Evolutionary conservation across 1,139 yeast species (phyloP).

Genomic region (Kodamaea sp.): DNA sequence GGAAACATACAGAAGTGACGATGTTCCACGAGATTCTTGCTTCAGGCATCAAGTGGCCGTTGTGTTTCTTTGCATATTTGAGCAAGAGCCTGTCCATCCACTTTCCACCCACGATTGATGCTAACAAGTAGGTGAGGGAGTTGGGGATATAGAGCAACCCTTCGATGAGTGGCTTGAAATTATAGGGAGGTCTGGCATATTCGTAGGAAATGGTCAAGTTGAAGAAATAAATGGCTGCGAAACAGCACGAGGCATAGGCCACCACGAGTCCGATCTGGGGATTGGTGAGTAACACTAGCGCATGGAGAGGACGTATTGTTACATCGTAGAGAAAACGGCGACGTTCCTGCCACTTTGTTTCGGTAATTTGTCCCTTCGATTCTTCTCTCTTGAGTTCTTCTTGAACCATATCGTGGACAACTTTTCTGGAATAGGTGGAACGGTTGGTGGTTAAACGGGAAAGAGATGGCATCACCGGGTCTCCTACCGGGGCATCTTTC

Average conservation of each 20-base stretch:
- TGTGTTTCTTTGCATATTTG: constrained; percentile 53
- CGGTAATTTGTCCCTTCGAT: background rate
- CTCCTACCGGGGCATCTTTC: constrained; percentile 35
- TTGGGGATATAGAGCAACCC: constrained; percentile 85
- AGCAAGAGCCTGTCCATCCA: constrained; percentile 70
- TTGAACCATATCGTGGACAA: constrained; percentile 25
- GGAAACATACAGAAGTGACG: constrained; percentile 58
- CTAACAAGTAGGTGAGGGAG: constrained; percentile 72
- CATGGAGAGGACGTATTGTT: constrained; percentile 48
- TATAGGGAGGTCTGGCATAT: constrained; percentile 67
- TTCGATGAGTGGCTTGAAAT: constrained; percentile 61
- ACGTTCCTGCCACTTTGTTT: constrained; percentile 11
- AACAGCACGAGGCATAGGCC: constrained; percentile 64
- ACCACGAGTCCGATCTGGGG: constrained; percentile 76
- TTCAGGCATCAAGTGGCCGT: constrained; percentile 73
- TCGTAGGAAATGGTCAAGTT: constrained; percentile 71
- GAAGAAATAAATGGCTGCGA: constrained; percentile 68
- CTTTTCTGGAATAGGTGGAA: constrained; percentile 33
- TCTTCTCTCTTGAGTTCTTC: constrained; percentile 19
- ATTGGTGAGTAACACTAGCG: constrained; percentile 55
- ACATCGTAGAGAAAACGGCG: constrained; percentile 39
- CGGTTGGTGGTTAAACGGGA: constrained; percentile 38
- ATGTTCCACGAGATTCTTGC: constrained; percentile 78
- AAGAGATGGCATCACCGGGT: constrained; percentile 40
- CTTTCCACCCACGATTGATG: constrained; percentile 74